Evolutionary conservation across 495 filamentous ascomycete genomes (phyloP), one percentile per base, ranked within the genome.

Genomic region (Xylaria acuta): DNA sequence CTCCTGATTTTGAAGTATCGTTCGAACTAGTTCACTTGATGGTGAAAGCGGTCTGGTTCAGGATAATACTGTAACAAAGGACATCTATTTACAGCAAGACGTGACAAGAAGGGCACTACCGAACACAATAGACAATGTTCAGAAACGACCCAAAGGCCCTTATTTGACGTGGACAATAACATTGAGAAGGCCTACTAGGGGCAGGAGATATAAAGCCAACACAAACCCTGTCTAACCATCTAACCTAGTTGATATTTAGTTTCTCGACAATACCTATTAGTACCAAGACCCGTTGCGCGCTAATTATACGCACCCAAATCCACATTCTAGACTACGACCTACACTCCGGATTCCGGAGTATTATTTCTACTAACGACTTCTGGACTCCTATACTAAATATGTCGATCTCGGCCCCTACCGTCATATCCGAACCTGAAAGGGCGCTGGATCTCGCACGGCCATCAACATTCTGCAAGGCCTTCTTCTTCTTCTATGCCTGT

Each of bases 401-500:
- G 22, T 27, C 22, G 3, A 54, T 11, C 9, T 54, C 25, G 25
- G 1, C 22, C 11, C 22, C 11, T 1, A 16, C 18, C 22, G 16
- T 5, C 25, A 54, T 14, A 14, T 54, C 51, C 7, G 16, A 27
- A 25, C 9, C 51, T 27, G 22, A 56, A 30, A 18, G 11, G 14
- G 12, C 25, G 27, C 53, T 2, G 3, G 22, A 56, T 18, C 8
- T 1, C 8, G 3, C 32, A n/a, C 9, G 8, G 32, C 36, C 27
- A 7, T 38, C 12, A 0, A 16, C 54, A 6, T 70, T 64, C 45
- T 70, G 68, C 22, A 4, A 53, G 11, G 68, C 68, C 25, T 2
- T 70, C 0, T 56, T 41, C 22, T 71, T 71, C 51, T 71, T 27
- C 18, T 58, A 71, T 38, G 11, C 32, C 25, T 71, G 69, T 14